A percentile compares a stretch with the other conserved stretches of the same genome.
Conservation (phyloP, 495 filamentous ascomycete genomes). For the Talaromyces proteolyticus region DNA sequence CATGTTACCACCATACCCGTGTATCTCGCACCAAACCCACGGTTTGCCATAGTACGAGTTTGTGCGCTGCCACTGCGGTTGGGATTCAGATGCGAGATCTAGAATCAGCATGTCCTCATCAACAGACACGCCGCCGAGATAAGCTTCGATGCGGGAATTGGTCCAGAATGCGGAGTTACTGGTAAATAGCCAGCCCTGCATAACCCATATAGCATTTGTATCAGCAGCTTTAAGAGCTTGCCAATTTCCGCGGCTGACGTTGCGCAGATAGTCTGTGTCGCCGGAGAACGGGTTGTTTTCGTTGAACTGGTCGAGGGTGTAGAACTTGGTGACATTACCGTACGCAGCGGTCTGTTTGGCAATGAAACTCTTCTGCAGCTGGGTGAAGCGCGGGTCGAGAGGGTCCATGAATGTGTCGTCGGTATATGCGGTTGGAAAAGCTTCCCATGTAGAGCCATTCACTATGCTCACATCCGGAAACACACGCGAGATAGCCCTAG, state of each 20-base stretch:
- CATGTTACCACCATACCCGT: conserved; percentile 45
- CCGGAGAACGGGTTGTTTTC: conserved; percentile 46
- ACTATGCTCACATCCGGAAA: conserved; percentile 39
- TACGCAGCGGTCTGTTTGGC: conserved; percentile 40
- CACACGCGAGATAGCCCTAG: conserved; percentile 28
- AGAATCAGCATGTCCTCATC: conserved; percentile 44
- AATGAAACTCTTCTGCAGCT: conserved; percentile 42
- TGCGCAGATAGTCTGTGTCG: conserved; percentile 38
- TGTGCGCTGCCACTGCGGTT: conserved; percentile 46
- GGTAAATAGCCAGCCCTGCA: conserved; percentile 53
- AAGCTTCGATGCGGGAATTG: conserved; percentile 39
- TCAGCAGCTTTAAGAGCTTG: conserved; percentile 40
- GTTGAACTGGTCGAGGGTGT: conserved; percentile 49
- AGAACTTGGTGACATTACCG: conserved; percentile 45
- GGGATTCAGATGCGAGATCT: conserved; percentile 44
- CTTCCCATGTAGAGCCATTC: conserved; percentile 39
- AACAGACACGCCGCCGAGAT: conserved; percentile 39
- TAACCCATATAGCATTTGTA: conserved; percentile 44
- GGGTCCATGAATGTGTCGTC: conserved; percentile 47
- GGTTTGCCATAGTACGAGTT: conserved; percentile 47
- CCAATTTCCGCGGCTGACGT: conserved; percentile 40
- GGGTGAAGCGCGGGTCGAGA: conserved; percentile 35
- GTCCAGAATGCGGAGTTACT: conserved; percentile 42
- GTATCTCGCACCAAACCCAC: conserved; percentile 47
- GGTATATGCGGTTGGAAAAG: conserved; percentile 35